phyloP scores from a whole-genome alignment of 2,329 filamentous ascomycete species.

The Paraconiothyrium sp. region DNA sequence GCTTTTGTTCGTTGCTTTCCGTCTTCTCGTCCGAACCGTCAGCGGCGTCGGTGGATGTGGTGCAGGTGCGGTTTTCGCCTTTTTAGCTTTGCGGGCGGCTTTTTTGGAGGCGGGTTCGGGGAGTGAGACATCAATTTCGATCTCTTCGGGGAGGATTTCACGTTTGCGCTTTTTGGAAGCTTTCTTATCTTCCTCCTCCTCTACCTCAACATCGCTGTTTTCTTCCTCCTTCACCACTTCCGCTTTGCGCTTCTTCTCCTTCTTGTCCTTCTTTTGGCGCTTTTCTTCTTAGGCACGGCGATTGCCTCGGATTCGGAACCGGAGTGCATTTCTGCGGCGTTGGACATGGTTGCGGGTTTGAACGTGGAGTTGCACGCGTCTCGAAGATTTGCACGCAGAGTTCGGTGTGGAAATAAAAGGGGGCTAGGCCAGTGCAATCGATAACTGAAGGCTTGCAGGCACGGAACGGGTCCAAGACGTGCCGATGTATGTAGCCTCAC shows the following conservation, averaged over 20 bases:
- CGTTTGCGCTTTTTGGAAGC: conserved; percentile 59
- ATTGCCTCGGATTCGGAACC: conserved; percentile 19
- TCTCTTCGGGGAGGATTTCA: conserved; percentile 69
- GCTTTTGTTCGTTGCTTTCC: conserved; percentile 54
- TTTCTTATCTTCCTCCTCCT: conserved; percentile 29
- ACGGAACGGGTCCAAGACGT: not conserved
- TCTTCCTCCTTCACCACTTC: conserved; percentile 21
- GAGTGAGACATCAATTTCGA: conserved; percentile 88
- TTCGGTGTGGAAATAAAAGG: conserved; percentile 13
- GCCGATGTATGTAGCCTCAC: not conserved
- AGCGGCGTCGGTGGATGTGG: conserved; percentile 21
- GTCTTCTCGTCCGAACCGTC: conserved; percentile 46
- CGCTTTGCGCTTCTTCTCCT: conserved; percentile 38
- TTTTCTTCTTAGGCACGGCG: conserved; percentile 30
- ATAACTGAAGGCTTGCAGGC: conserved; percentile 6
- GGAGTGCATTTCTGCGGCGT: not conserved
- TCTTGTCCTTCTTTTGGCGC: conserved; percentile 40
- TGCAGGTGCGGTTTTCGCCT: conserved; percentile 67
- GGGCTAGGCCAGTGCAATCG: conserved; percentile 6
- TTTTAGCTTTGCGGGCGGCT: conserved; percentile 88
- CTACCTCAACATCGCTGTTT: conserved; percentile 24
- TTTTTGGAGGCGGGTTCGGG: conserved; percentile 97
- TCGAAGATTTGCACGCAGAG: conserved; percentile 5
- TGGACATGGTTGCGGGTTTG: conserved; percentile 1
- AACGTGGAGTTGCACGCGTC: not conserved